A percentile compares a stretch with the other conserved stretches of the same genome.
Conservation (phyloP, 257 asterid genomes). For the Ballota nigra region DNA sequence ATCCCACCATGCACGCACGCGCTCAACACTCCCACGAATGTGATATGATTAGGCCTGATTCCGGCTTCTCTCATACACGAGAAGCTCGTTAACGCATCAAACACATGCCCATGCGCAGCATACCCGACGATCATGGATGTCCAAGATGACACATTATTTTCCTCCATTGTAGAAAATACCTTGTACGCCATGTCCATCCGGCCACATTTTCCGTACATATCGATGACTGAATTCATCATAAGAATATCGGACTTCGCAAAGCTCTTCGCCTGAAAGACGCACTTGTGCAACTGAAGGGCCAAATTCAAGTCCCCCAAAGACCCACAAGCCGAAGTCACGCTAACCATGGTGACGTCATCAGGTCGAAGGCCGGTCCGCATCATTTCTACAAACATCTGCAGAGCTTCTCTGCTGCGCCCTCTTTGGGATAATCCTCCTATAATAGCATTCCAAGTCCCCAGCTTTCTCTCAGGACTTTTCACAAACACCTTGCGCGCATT, state of each 20-base stretch:
- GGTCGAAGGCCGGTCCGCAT: constrained; percentile 54
- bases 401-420: constrained; percentile 62
- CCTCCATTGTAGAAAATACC: constrained; percentile 60
- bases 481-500: constrained; percentile 66
- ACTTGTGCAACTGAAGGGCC: constrained; percentile 78
- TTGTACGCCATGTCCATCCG: constrained; percentile 71
- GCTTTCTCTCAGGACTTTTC: constrained; percentile 50
- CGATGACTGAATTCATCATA: constrained; percentile 80
- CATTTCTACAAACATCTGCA: constrained; percentile 56
- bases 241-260: constrained; percentile 44
- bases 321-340: constrained; percentile 81
- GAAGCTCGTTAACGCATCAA: constrained; percentile 60
- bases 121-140: constrained; percentile 87
- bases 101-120: constrained; percentile 68
- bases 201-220: constrained; percentile 92
- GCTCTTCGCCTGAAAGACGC: constrained; percentile 51
- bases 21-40: constrained; percentile 79
- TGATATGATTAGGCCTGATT: constrained; percentile 69
- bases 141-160: constrained; percentile 82
- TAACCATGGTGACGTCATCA: constrained; percentile 82
- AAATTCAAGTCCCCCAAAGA: constrained; percentile 61
- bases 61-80: constrained; percentile 51
- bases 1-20: constrained; percentile 93
- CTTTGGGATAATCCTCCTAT: constrained; percentile 80
- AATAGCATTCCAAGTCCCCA: constrained; percentile 94